Percentiles rank a stretch among this genome's conserved stretches.
phyloP scores from a whole-genome alignment of 805 yeast genomes.

The Clavispora asparagi region DNA sequence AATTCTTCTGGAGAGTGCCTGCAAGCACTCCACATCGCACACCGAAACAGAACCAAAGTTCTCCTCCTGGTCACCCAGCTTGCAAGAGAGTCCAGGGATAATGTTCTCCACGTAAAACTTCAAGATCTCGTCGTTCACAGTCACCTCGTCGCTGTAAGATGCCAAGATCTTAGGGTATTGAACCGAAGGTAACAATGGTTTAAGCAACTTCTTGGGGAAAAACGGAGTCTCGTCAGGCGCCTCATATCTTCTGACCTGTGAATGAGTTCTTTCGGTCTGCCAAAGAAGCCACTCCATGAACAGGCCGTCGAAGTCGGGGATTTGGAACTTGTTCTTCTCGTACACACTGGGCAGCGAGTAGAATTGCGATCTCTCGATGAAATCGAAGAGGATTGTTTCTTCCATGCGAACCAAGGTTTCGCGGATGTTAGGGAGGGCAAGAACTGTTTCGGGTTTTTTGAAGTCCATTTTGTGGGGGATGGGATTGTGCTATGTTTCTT shows the following conservation, averaged over 20 bases:
- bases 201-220: conserved; percentile 61
- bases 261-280: conserved; percentile 59
- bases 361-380: conserved; percentile 92
- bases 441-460: conserved; percentile 73
- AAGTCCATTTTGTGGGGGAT: conserved; percentile 59
- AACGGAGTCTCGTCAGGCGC: conserved; percentile 94
- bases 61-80: conserved; percentile 69
- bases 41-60: conserved; percentile 84
- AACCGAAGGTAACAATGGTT: conserved; percentile 76
- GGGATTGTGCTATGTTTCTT: no score
- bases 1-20: conserved; percentile 83
- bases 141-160: conserved; percentile 65
- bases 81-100: conserved; percentile 67
- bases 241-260: conserved; percentile 83
- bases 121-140: conserved; percentile 67
- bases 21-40: conserved; percentile 81
- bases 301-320: conserved; percentile 70
- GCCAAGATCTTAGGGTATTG: conserved; percentile 79
- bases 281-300: conserved; percentile 82
- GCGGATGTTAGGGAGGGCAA: conserved; percentile 78
- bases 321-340: conserved; percentile 46
- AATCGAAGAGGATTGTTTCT: conserved; percentile 87
- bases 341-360: conserved; percentile 72
- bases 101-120: conserved; percentile 65
- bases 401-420: conserved; percentile 87